Conservation (phyloP, 2,329 filamentous ascomycete species). For the Cordyceps militaris region DNA sequence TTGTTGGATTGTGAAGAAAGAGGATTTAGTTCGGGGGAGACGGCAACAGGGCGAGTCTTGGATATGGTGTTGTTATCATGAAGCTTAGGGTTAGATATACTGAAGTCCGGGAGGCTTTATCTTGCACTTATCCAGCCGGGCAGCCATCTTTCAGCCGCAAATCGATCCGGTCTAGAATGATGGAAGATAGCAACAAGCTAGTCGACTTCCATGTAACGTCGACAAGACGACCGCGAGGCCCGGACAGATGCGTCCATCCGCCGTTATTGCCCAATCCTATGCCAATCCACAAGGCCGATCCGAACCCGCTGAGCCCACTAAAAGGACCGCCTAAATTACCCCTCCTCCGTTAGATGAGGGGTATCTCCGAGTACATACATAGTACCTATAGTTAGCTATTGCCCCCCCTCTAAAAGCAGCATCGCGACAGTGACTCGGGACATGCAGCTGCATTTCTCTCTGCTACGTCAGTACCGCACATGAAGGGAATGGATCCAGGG, state of each 20-base stretch:
- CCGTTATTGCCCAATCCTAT: not conserved
- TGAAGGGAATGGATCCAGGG: no score
- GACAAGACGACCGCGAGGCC: not conserved
- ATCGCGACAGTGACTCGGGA: no score
- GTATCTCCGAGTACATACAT: not conserved
- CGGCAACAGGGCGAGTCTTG: not conserved
- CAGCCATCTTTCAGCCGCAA: no score
- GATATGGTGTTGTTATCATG: not conserved
- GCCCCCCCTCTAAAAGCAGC: no score
- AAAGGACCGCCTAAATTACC: not conserved
- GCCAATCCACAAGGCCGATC: not conserved
- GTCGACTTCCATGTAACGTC: not conserved
- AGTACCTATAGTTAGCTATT: no score
- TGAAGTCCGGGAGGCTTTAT: no score
- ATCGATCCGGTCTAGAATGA: no score
- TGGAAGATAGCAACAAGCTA: not conserved
- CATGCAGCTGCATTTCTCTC: not conserved
- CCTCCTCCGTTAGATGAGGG: not conserved
- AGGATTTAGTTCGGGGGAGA: not conserved
- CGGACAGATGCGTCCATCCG: not conserved
- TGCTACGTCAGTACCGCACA: no score
- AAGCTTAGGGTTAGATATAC: no score
- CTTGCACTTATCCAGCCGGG: not conserved
- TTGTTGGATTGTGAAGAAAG: not conserved
- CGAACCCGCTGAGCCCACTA: not conserved